Evolutionary conservation across 83 land plant species (phyloP), one percentile per base, ranked within the genome.

Genomic region (Picea abies): DNA sequence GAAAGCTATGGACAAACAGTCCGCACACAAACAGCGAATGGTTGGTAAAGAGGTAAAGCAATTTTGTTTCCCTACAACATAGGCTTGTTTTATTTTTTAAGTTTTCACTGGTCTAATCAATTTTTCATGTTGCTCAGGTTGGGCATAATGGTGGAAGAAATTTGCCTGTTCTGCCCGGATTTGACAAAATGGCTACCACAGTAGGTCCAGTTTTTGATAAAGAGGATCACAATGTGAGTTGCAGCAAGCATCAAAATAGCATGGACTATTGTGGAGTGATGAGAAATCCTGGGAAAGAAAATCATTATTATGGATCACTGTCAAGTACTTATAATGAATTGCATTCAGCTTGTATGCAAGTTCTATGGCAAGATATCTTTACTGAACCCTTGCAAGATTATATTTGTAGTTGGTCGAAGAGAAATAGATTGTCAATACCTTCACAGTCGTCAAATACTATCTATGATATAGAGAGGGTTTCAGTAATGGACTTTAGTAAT

Each of bases 271-370:
- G 22, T 72, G 15, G 9, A 71, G n/a, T 41, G 77, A 44, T 73
- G 2, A 9, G 23, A 22, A 73, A 4, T 35, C 2, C 77, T 44
- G 47, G 56, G 25, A 39, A 72, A 41, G 11, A 19, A 72, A 5
- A 41, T 41, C 41, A 41, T 41, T n/a, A n/a, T 20, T 19, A 41
- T 44, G 76, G 44, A 72, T 1, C 39, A 6, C 49, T 41, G 41
- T 72, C 76, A 20, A 20, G 14, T 32, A 44, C 76, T 5, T 9
- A 20, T 41, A 41, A 72, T n/a, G 52, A 72, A 19, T 72, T 72
- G 52, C 76, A 72, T 72, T 72, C 76, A 72, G 56, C 76, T 72
- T 72, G 76, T 72, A 72, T 72, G 76, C 20, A 72, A 72, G 76
- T 72, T n/a, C 25, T 72, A n/a, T 72, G 76, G 76, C 56, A 49